phyloP scores from a whole-genome alignment of 2,329 filamentous ascomycete genomes.

The Fusarium sp. region DNA sequence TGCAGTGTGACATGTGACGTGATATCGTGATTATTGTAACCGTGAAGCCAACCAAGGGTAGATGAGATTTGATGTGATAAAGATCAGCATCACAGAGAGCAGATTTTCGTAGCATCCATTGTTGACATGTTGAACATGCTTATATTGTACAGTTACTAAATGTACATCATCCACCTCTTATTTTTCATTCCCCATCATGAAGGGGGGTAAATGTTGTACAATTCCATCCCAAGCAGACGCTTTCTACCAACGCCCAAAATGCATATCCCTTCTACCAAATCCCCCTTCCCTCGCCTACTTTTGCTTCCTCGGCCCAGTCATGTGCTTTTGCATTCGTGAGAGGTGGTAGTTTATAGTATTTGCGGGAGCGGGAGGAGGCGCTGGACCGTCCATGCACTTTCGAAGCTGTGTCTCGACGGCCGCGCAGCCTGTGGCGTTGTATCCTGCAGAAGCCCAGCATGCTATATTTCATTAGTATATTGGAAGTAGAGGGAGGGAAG shows the following conservation, averaged over 20 bases:
- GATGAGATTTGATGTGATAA: not conserved
- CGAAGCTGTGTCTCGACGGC: conserved; percentile 71
- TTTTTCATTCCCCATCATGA: not conserved
- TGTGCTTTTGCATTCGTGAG: conserved; percentile 78
- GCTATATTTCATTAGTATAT: conserved; percentile 59
- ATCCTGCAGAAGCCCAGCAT: conserved; percentile 86
- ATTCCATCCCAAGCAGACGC: conserved; percentile 34
- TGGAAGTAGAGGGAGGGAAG: not conserved
- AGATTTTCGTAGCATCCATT: not conserved
- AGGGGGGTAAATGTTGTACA: conserved; percentile 38
- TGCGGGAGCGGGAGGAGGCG: conserved; percentile 60
- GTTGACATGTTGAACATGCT: conserved; percentile 11
- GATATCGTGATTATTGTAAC: not conserved
- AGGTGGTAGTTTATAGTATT: conserved; percentile 96
- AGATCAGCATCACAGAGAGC: not conserved
- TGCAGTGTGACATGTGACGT: not conserved
- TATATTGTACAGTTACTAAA: conserved; percentile 45
- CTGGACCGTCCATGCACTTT: conserved; percentile 83
- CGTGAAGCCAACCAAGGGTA: not conserved
- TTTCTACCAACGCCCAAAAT: conserved; percentile 41
- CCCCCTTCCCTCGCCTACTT: conserved; percentile 40
- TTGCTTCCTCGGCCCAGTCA: conserved; percentile 62
- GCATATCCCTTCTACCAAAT: conserved; percentile 4
- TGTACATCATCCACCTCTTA: conserved; percentile 36
- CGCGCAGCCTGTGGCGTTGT: conserved; percentile 70